A percentile compares a stretch with the other conserved stretches of the same genome.
These are phyloP conservation scores for Boletus rubropictus DNA, from an alignment of 768 basidiomycete species.

Conservation along the genomic window DNA sequence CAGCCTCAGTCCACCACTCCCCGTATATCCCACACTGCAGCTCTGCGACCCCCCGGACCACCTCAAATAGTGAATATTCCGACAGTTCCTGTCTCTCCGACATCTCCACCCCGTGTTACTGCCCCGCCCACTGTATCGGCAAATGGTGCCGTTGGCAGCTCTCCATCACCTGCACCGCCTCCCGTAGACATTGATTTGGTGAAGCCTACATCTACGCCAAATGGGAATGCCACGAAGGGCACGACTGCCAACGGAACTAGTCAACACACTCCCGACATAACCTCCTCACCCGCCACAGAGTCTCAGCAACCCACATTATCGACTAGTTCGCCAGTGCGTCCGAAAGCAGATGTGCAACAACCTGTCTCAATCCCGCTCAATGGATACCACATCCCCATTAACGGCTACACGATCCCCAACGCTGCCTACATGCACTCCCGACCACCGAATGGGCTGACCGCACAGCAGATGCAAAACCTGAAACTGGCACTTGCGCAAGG, in stretches of 20 bases:
- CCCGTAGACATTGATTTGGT: slow-evolving; percentile 42
- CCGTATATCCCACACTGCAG: slow-evolving; percentile 48
- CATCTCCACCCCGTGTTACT: slow-evolving; percentile 33
- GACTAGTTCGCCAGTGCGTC: slow-evolving; percentile 37
- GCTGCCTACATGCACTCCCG: slow-evolving; percentile 32
- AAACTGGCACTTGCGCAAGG: slow-evolving; percentile 49
- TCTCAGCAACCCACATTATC: slow-evolving; percentile 22
- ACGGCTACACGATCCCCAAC: slow-evolving; percentile 34
- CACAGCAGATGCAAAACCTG: slow-evolving; percentile 56
- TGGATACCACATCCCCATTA: slow-evolving; percentile 46
- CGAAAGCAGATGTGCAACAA: slow-evolving; percentile 46
- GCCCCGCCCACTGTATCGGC: slow-evolving; percentile 17
- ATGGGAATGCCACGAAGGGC: slow-evolving; percentile 25
- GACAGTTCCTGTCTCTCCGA: slow-evolving; percentile 25
- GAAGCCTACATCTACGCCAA: slow-evolving; percentile 17
- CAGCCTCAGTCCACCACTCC: slow-evolving; percentile 45
- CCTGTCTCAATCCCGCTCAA: slow-evolving; percentile 36
- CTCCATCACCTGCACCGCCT: slow-evolving; percentile 30
- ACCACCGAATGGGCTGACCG: slow-evolving; percentile 39
- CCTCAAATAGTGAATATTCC: slow-evolving; percentile 34
- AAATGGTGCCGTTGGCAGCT: slow-evolving; percentile 33
- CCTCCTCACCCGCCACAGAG: slow-evolving; percentile 12
- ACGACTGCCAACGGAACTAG: slow-evolving; percentile 25
- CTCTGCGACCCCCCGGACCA: slow-evolving; percentile 29
- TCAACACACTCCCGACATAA: slow-evolving; percentile 21